phyloP scores from a whole-genome alignment of 2,329 filamentous ascomycete species.

The Trichophyton equinum region DNA sequence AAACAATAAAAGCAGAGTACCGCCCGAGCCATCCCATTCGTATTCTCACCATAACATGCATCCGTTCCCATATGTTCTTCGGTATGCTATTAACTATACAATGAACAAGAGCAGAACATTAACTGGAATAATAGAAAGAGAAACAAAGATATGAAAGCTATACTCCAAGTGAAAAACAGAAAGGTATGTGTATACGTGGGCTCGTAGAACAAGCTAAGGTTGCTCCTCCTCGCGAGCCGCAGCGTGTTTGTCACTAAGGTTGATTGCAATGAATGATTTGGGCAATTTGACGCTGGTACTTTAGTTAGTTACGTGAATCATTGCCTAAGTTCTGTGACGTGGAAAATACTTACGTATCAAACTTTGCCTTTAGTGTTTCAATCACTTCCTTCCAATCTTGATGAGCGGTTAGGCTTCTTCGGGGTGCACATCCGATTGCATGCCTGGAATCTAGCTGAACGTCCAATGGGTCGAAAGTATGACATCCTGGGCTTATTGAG shows the following conservation, averaged over 20 bases:
- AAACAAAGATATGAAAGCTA: not conserved
- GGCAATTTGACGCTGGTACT: constrained; percentile 37
- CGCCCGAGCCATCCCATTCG: not conserved
- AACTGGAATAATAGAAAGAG: not conserved
- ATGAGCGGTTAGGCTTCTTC: constrained; percentile 78
- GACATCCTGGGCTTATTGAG: constrained; percentile 87
- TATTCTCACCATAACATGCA: not conserved
- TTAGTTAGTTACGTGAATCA: constrained; percentile 1
- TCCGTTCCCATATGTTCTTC: not conserved
- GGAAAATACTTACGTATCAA: constrained; percentile 63
- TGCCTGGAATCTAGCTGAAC: constrained; percentile 94
- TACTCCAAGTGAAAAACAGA: not conserved
- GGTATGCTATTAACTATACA: not conserved
- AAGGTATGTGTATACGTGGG: not conserved
- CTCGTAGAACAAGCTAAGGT: not conserved
- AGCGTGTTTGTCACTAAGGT: constrained; percentile 38
- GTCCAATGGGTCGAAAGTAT: constrained; percentile 90
- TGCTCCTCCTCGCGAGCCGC: constrained; percentile 13
- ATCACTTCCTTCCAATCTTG: constrained; percentile 96
- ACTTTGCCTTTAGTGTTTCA: constrained; percentile 85
- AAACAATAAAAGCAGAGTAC: not conserved
- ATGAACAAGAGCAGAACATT: not conserved
- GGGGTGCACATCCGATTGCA: constrained; percentile 87
- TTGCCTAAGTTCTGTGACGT: constrained; percentile 6
- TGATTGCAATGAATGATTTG: constrained; percentile 40